Conservation (phyloP, 495 filamentous ascomycete species). For the Aspergillus baeticus region DNA sequence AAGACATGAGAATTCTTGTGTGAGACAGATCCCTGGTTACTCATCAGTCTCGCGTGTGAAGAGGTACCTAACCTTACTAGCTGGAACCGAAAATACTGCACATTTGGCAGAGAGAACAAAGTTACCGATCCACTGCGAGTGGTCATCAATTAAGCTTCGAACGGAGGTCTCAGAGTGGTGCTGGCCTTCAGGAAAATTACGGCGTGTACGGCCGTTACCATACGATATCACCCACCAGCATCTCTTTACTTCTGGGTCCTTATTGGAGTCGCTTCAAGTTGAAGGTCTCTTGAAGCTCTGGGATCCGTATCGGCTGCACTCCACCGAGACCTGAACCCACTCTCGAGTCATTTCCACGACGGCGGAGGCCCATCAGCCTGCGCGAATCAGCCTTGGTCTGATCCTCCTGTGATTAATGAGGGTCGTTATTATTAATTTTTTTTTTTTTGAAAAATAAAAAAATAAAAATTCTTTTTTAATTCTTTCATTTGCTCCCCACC, state of each 20-base stretch:
- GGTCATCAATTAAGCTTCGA: conserved; percentile 44
- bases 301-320: conserved; percentile 3
- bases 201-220: not conserved
- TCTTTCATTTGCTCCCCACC: conserved; percentile 18
- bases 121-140: conserved; percentile 15
- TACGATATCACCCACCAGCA: not conserved
- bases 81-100: conserved; percentile 6
- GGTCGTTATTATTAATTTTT: conserved; percentile 1
- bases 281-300: not conserved
- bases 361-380: conserved; percentile 13
- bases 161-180: conserved; percentile 26
- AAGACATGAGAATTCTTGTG: not conserved
- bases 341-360: conserved; percentile 17
- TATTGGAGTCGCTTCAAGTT: no score
- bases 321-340: not conserved
- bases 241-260: not conserved
- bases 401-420: conserved; percentile 7
- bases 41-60: conserved; percentile 5
- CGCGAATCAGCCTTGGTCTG: conserved; percentile 21
- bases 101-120: not conserved
- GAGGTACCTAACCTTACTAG: not conserved
- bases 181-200: not conserved
- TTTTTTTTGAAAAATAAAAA: conserved; percentile 3
- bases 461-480: conserved; percentile 8
- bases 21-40: conserved; percentile 7